These are phyloP conservation scores for Gloeophyllum trabeum DNA, from an alignment of 768 basidiomycete genomes.

Conservation along the genomic window DNA sequence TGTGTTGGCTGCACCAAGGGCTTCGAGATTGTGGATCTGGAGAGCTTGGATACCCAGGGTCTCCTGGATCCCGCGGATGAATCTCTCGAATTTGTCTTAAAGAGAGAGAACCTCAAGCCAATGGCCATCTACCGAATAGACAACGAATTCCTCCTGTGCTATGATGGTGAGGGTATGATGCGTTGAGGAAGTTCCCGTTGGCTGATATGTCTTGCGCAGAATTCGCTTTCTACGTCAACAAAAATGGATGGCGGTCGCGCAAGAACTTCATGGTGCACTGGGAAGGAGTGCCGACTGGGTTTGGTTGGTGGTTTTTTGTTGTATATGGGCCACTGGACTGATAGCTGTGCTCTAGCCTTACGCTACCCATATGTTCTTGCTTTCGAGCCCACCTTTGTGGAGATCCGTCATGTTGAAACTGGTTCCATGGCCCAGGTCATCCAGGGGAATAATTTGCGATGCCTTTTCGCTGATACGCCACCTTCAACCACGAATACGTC, in stretches of 20 bases:
- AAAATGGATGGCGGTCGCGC: slow-evolving; percentile 84
- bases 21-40: slow-evolving; percentile 97
- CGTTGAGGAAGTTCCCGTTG: background rate
- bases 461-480: slow-evolving; percentile 90
- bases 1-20: slow-evolving; percentile 97
- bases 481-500: slow-evolving; percentile 67
- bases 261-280: slow-evolving; percentile 93
- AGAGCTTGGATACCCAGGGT: slow-evolving; percentile 94
- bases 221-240: slow-evolving; percentile 98
- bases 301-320: slow-evolving; percentile 50
- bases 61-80: slow-evolving; percentile 88
- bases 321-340: background rate
- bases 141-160: slow-evolving; percentile 94
- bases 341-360: slow-evolving; percentile 47
- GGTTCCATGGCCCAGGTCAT: slow-evolving; percentile 91
- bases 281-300: slow-evolving; percentile 91
- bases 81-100: slow-evolving; percentile 87
- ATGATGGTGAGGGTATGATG: slow-evolving; percentile 62
- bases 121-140: slow-evolving; percentile 97
- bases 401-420: slow-evolving; percentile 91
- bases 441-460: slow-evolving; percentile 80
- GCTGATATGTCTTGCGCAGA: slow-evolving; percentile 33
- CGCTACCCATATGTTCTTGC: slow-evolving; percentile 96
- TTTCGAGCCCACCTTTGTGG: slow-evolving; percentile 93
- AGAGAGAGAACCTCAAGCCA: slow-evolving; percentile 73